Evolutionary conservation across 306 rosid species (phyloP), one percentile per base, ranked within the genome.

Genomic region (Argentina anserina): DNA sequence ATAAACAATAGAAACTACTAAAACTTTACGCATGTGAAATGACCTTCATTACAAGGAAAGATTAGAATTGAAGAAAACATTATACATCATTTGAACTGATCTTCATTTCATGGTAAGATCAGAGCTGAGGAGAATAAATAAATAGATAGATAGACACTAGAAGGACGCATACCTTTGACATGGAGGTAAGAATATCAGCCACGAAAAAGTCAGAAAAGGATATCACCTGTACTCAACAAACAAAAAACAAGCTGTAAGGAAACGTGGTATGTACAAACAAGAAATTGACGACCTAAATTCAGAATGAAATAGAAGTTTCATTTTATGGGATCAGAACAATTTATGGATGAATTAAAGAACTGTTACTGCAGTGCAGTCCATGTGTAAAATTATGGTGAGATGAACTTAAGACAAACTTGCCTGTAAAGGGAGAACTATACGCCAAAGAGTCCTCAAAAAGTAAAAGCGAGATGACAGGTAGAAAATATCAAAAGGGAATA

Each of bases 141-240:
- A 20, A 18, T 6, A 18, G 0, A 49, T 23, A 6, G 55, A 49
- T 0, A 46, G 41, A 1, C 9, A 9, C 11, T 49, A 52, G 21
- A 78, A 61, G 64, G 65, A 49, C n/a, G 46, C 83, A 71, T 68
- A 94, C 99, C 97, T 94, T 94, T 45, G 89, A 91, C 97, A 91
- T 91, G 77, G 99, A 94, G 33, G 99, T 94, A 81, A 94, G 80
- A 72, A 94, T 91, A 94, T 94, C 99, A 43, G 97, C 99, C 82
- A 94, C 69, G 81, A 94, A 94, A 83, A 94, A 94, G 80, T 94
- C 99, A 33, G 90, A 77, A 63, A 94, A 94, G 66, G 99, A 84
- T 86, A 94, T 91, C 75, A 96, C 96, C 99, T 94, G 97, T 64
- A 78, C 76, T 74, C 52, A 74, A 52, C 52, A 77, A 84, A 89